Conservation (phyloP, 805 yeast species). For the Wickerhamiella musiphila region DNA sequence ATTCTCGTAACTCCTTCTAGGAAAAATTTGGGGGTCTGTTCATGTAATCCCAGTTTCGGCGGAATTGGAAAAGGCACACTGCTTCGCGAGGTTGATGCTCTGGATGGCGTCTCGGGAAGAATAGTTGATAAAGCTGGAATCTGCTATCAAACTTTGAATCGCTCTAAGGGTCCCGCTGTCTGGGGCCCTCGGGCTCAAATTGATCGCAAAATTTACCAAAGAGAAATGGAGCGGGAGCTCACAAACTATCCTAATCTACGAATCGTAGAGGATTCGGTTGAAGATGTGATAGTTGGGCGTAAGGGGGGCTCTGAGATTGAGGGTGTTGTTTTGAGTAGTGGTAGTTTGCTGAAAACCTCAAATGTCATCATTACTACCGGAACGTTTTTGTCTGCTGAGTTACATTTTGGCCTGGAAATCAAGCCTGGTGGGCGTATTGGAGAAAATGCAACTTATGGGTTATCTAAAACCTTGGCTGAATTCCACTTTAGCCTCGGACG, state of each 20-base stretch:
- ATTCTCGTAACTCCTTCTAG: slow-evolving; percentile 61
- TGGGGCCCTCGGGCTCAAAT: slow-evolving; percentile 98
- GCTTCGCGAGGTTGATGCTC: slow-evolving; percentile 82
- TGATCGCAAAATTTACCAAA: slow-evolving; percentile 61
- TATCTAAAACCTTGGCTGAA: slow-evolving; percentile 56
- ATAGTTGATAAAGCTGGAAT: slow-evolving; percentile 90
- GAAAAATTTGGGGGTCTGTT: slow-evolving; percentile 74
- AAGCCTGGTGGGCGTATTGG: slow-evolving; percentile 90
- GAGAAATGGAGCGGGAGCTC: slow-evolving; percentile 61
- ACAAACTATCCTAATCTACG: slow-evolving; percentile 32
- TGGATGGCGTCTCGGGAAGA: slow-evolving; percentile 77
- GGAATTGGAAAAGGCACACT: slow-evolving; percentile 97
- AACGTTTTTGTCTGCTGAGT: slow-evolving; percentile 85
- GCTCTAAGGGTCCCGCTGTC: slow-evolving; percentile 86
- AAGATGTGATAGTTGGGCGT: slow-evolving; percentile 67
- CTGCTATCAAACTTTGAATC: slow-evolving; percentile 72
- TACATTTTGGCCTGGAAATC: slow-evolving; percentile 68
- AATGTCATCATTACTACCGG: slow-evolving; percentile 88
- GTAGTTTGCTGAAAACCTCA: slow-evolving; percentile 38
- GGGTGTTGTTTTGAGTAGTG: slow-evolving; percentile 64
- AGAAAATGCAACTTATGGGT: slow-evolving; percentile 79
- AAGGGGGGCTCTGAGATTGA: slow-evolving; percentile 28
- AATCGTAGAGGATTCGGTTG: slow-evolving; percentile 59
- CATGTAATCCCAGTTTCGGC: slow-evolving; percentile 96
- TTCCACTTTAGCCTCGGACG: slow-evolving; percentile 78